Conservation (phyloP, 2,329 filamentous ascomycete genomes). For the Decorospora gaudefroyi region DNA sequence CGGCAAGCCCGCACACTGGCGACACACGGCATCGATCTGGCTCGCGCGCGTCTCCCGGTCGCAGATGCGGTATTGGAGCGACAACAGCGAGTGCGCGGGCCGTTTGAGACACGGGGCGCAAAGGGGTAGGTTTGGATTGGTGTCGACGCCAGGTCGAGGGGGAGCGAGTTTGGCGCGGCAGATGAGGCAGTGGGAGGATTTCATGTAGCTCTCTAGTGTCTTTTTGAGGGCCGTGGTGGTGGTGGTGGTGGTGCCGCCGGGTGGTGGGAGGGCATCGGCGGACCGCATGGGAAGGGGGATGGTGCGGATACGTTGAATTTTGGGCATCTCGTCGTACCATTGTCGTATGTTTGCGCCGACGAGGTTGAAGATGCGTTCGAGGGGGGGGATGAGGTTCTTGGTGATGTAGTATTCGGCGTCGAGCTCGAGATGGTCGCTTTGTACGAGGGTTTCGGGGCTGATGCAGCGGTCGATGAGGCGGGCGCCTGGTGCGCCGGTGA, state of each 20-base stretch:
- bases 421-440: constrained; percentile 75
- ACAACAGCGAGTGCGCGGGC: constrained; percentile 64
- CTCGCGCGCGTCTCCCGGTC: constrained; percentile 65
- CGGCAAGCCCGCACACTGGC: constrained; percentile 74
- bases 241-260: too few relatives aligned
- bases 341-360: constrained; percentile 86
- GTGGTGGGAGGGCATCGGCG: too few relatives aligned
- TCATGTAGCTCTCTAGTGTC: constrained; percentile 95
- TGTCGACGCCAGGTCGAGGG: constrained; percentile 19
- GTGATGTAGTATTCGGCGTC: constrained; percentile 97
- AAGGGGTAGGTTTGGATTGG: constrained; percentile 51
- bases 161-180: constrained; percentile 66
- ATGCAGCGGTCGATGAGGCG: constrained; percentile 88
- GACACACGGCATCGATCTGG: constrained; percentile 73
- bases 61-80: constrained; percentile 65
- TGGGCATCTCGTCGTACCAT: constrained; percentile 98
- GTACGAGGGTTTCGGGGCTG: constrained; percentile 78
- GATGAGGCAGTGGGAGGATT: constrained; percentile 74
- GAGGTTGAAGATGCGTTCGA: constrained; percentile 95
- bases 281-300: constrained; percentile 52
- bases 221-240: constrained; percentile 56
- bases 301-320: constrained; percentile 74
- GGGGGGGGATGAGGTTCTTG: constrained; percentile 91
- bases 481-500: constrained; percentile 84
- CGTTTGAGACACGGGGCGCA: constrained; percentile 63